Conservation (phyloP, 768 basidiomycete genomes). For the Lyophyllum semitale region DNA sequence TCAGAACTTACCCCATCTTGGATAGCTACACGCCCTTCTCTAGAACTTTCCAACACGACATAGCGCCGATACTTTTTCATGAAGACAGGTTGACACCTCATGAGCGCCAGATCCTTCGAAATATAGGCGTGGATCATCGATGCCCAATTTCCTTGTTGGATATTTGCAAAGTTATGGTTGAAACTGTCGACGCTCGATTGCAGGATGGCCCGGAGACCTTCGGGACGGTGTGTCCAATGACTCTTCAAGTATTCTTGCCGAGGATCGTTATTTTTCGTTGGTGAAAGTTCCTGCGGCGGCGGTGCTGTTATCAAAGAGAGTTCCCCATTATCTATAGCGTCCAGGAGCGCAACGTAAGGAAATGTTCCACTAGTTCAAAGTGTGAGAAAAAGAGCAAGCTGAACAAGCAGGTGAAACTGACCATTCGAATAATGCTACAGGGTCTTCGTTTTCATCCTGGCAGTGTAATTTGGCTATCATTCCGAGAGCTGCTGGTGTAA, state of each 20-base stretch:
- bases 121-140: constrained; percentile 47
- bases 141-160: constrained; percentile 33
- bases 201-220: constrained; percentile 43
- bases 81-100: constrained; percentile 66
- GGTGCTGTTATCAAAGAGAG: constrained; percentile 58
- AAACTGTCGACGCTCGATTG: constrained; percentile 45
- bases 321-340: constrained; percentile 55
- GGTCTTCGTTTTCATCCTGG: constrained; percentile 33
- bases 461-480: constrained; percentile 45
- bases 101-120: constrained; percentile 44
- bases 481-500: constrained; percentile 66
- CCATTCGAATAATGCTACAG: constrained; percentile 41
- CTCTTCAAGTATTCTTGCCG: constrained; percentile 40
- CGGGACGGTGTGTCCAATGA: constrained; percentile 29
- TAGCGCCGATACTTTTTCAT: constrained; percentile 67
- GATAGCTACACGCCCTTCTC: constrained; percentile 25
- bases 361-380: constrained; percentile 38
- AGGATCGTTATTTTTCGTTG: constrained; percentile 18
- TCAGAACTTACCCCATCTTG: constrained; percentile 48
- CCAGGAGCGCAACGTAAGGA: constrained; percentile 40
- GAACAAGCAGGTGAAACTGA: constrained; percentile 25
- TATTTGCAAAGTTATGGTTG: constrained; percentile 33
- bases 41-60: constrained; percentile 52
- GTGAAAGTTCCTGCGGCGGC: constrained; percentile 28
- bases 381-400: background rate